Percentiles rank a stretch among this genome's conserved stretches.
Conservation (phyloP, 768 basidiomycete species). For the Termitomyces sp. region DNA sequence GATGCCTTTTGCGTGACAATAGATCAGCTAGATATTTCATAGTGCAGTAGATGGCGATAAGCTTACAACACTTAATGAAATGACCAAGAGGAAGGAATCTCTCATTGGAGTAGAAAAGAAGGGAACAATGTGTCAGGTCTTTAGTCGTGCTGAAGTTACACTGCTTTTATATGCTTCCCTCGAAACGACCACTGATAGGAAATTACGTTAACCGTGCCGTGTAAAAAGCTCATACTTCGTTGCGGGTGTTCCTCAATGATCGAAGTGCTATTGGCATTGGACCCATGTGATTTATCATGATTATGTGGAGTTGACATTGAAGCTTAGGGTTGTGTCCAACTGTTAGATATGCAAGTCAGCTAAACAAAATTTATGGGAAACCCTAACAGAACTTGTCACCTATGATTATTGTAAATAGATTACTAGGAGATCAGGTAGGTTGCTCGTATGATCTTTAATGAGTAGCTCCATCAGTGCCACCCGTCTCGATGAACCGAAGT, state of each 20-base stretch:
- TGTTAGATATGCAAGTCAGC: not conserved
- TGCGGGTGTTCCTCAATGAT: no score
- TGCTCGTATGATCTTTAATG: not conserved
- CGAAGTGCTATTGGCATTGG: no score
- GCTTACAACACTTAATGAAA: not conserved
- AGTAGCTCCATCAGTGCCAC: slow-evolving; percentile 16
- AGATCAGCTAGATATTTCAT: not conserved
- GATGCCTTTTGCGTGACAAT: not conserved
- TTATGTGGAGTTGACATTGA: not conserved
- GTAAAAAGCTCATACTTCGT: no score
- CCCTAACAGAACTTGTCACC: not conserved
- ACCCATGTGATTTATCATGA: no score
- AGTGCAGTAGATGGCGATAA: not conserved
- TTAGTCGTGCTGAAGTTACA: not conserved
- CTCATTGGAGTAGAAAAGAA: not conserved
- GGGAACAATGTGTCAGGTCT: not conserved
- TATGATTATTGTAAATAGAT: not conserved
- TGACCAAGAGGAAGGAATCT: not conserved
- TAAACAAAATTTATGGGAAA: not conserved
- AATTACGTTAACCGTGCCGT: no score
- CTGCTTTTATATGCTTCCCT: not conserved
- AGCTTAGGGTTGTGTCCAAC: not conserved
- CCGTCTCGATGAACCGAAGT: slow-evolving; percentile 27
- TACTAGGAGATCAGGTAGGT: not conserved
- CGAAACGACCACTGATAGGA: no score